Percentiles rank a stretch among this genome's conserved stretches.
phyloP scores from a whole-genome alignment of 768 basidiomycete species.

The Tulasnella sp. region DNA sequence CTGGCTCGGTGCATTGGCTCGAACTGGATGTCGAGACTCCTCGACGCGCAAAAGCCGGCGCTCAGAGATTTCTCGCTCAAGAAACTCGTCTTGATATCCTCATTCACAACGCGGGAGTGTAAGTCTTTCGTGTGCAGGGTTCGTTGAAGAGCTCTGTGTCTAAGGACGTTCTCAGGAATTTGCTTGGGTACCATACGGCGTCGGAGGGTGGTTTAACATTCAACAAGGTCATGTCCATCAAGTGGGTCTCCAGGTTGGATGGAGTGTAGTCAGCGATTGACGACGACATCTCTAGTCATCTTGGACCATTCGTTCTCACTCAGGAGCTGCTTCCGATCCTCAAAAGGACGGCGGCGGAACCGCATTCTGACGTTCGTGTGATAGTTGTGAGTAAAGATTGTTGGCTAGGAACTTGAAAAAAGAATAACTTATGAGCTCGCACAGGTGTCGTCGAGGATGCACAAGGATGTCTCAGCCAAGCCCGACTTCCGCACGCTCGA shows the following conservation, averaged over 20 bases:
- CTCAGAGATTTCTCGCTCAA: conserved; percentile 41
- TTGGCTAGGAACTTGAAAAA: background rate
- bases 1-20: conserved; percentile 44
- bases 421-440: background rate
- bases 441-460: background rate
- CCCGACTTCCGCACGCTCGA: background rate
- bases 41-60: conserved; percentile 39
- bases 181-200: background rate
- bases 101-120: conserved; percentile 56
- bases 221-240: conserved; percentile 19
- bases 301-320: conserved; percentile 52
- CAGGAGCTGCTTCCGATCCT: conserved; percentile 47
- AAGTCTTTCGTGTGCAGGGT: conserved; percentile 22
- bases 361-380: conserved; percentile 51
- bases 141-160: background rate
- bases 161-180: no score
- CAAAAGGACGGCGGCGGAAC: conserved; percentile 41
- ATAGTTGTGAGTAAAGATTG: conserved; percentile 39
- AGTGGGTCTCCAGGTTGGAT: background rate
- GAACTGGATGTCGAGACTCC: conserved; percentile 48
- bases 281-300: conserved; percentile 30
- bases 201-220: conserved; percentile 1
- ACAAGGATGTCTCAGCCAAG: background rate
- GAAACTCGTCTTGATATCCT: conserved; percentile 51
- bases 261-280: background rate